phyloP scores from a whole-genome alignment of 768 basidiomycete species.

The Lactarius sanguifluus region DNA sequence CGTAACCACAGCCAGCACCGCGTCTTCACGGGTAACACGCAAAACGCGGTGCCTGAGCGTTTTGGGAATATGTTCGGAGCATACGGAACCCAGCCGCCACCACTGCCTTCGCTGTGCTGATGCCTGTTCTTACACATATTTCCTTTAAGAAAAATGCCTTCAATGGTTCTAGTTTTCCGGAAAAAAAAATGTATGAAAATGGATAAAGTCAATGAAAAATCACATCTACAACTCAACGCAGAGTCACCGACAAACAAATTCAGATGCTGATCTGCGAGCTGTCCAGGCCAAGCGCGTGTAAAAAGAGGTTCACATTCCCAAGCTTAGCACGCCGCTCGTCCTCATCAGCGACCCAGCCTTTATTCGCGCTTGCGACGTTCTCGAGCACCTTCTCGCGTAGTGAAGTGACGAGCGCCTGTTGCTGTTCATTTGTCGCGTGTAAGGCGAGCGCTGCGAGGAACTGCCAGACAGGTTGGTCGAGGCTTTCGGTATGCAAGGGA shows the following conservation, averaged over 20 bases:
- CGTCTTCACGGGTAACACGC: slow-evolving; percentile 1
- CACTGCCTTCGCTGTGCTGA: neutral
- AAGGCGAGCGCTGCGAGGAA: slow-evolving; percentile 88
- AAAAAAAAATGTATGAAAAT: slow-evolving; percentile 19
- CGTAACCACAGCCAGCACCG: slow-evolving; percentile 5
- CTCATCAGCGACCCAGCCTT: slow-evolving; percentile 75
- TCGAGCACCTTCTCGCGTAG: slow-evolving; percentile 93
- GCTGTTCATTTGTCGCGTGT: slow-evolving; percentile 81
- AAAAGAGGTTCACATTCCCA: slow-evolving; percentile 89
- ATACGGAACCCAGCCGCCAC: neutral
- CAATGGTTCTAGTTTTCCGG: slow-evolving; percentile 15
- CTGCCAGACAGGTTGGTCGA: slow-evolving; percentile 94
- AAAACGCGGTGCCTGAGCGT: slow-evolving; percentile 15
- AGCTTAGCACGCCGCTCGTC: slow-evolving; percentile 73
- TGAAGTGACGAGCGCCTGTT: slow-evolving; percentile 79
- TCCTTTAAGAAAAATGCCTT: slow-evolving; percentile 6
- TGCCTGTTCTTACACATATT: slow-evolving; percentile 12
- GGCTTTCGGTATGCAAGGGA: slow-evolving; percentile 51
- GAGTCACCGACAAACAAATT: slow-evolving; percentile 22
- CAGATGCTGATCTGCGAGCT: slow-evolving; percentile 59
- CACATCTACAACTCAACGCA: slow-evolving; percentile 26
- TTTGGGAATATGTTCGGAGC: slow-evolving; percentile 17
- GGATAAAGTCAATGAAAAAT: slow-evolving; percentile 22
- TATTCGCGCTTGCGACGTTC: slow-evolving; percentile 77
- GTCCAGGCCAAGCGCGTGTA: slow-evolving; percentile 75